A percentile compares a stretch with the other conserved stretches of the same genome.
phyloP scores from a whole-genome alignment of 768 basidiomycete species.

The Lentinula guzmanii region DNA sequence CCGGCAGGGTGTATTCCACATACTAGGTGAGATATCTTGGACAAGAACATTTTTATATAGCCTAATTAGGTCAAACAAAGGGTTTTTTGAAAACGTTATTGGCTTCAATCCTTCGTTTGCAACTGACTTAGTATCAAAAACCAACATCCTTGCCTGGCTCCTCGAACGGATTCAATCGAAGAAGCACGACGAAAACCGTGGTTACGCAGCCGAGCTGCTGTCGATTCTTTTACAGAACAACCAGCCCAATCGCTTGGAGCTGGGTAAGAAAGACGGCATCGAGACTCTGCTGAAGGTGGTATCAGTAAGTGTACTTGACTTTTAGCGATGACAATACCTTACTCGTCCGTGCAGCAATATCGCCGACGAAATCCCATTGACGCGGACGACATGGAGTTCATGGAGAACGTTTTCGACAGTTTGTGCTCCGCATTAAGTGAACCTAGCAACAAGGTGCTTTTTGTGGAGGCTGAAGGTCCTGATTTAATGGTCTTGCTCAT shows the following conservation, averaged over 20 bases:
- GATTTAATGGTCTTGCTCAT: constrained; percentile 98
- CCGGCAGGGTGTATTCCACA: constrained; percentile 86
- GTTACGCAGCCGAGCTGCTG: constrained; percentile 91
- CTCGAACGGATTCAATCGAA: constrained; percentile 68
- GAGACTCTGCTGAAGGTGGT: constrained; percentile 71
- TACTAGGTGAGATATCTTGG: constrained; percentile 52
- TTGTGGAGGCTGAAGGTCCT: constrained; percentile 87
- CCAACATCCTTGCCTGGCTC: constrained; percentile 74
- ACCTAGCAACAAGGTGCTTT: constrained; percentile 69
- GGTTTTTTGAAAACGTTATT: constrained; percentile 89
- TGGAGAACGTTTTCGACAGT: constrained; percentile 94
- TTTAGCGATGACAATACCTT: constrained; percentile 7
- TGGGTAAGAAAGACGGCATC: constrained; percentile 73
- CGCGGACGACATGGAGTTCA: constrained; percentile 91
- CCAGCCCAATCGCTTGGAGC: constrained; percentile 56
- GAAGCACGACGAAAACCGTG: constrained; percentile 82
- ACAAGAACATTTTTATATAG: neutral
- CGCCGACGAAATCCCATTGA: constrained; percentile 79
- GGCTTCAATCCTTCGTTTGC: constrained; percentile 80
- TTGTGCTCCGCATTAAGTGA: constrained; percentile 85
- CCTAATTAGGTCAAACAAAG: constrained; percentile 26
- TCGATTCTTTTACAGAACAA: constrained; percentile 83
- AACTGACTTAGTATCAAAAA: constrained; percentile 62
- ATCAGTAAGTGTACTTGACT: constrained; percentile 52
- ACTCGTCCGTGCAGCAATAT: constrained; percentile 57